These are phyloP conservation scores for Yamadazyma sp. DNA, from an alignment of 805 yeast genomes.

Conservation along the genomic window DNA sequence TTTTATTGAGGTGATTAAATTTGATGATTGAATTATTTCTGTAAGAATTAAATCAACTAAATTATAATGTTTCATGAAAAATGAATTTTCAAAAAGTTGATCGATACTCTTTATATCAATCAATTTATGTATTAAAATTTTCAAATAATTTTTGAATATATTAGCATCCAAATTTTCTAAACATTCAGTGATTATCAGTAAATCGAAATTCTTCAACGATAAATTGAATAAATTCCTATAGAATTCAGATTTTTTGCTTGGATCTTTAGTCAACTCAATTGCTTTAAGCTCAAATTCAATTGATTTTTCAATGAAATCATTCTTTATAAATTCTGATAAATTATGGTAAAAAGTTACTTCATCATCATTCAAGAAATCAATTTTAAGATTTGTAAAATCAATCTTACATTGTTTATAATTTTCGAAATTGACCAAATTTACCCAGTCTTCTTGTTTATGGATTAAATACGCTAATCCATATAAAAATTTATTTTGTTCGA, in stretches of 20 bases:
- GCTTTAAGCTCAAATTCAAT: constrained; percentile 13
- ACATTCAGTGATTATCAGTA: constrained; percentile 1
- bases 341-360: constrained; percentile 11
- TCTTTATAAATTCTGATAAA: constrained; percentile 8
- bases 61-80: constrained; percentile 24
- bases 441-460: constrained; percentile 17
- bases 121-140: constrained; percentile 24
- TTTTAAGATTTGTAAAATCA: neutral
- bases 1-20: constrained; percentile 27
- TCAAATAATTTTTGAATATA: constrained; percentile 10
- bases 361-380: neutral
- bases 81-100: constrained; percentile 18
- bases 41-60: constrained; percentile 32
- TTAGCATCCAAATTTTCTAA: constrained; percentile 2
- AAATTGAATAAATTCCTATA: constrained; percentile 10
- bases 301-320: constrained; percentile 6
- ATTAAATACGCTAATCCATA: constrained; percentile 33
- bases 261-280: constrained; percentile 4
- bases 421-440: constrained; percentile 8
- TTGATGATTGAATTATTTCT: constrained; percentile 26
- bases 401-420: constrained; percentile 4
- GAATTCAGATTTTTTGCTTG: constrained; percentile 1
- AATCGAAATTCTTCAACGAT: constrained; percentile 5
- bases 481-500: constrained; percentile 28
- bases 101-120: constrained; percentile 21